Evolutionary conservation across 2,329 filamentous ascomycete genomes (phyloP), one percentile per base, ranked within the genome.

Genomic region (Phyllosticta citribraziliensis): DNA sequence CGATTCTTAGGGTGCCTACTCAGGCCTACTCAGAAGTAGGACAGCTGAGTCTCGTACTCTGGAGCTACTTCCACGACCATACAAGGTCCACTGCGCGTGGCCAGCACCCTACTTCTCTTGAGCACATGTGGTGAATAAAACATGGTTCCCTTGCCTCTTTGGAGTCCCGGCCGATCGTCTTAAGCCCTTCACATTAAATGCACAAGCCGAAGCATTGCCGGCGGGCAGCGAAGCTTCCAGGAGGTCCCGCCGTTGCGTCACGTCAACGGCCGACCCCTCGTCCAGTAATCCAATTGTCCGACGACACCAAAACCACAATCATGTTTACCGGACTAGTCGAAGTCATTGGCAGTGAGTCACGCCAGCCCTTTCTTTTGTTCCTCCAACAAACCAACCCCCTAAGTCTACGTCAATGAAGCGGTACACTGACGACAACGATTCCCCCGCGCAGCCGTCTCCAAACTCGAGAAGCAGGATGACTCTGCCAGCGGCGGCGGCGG

Each of bases 241-340:
- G 27, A 47, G 14, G 40, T 40, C 12, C 35, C 9, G 35, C 17
- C 35, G 35, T 40, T 40, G 35, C 35, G 35, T 47, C 40, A 47
- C 17, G 6, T 3, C 19, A 47, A 17, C 40, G n/a, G 14, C 19
- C 17, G 3, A 47, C 40, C 40, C 14, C 40, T 47, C 40, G 40
- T 8, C 40, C 40, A 14, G 6, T 8, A 14, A n/a, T 8, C 40
- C 40, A 47, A 47, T n/a, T 17, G 8, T 5, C 19, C 47, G 47
- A 61, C 25, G 47, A 54, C 59, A 61, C 47, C 19, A 35, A 14
- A 24, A 33, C 35, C 47, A 40, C 20, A 33, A 79, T 64, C 64
- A 97, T 99, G 94, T 97, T 99, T 72, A 97, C 94, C 62, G 94
- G 94, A 52, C 70, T 75, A 56, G 73, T 75, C 56, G 73, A 75